phyloP scores from a whole-genome alignment of 768 basidiomycete genomes.

The Xerocomellus intermedius region DNA sequence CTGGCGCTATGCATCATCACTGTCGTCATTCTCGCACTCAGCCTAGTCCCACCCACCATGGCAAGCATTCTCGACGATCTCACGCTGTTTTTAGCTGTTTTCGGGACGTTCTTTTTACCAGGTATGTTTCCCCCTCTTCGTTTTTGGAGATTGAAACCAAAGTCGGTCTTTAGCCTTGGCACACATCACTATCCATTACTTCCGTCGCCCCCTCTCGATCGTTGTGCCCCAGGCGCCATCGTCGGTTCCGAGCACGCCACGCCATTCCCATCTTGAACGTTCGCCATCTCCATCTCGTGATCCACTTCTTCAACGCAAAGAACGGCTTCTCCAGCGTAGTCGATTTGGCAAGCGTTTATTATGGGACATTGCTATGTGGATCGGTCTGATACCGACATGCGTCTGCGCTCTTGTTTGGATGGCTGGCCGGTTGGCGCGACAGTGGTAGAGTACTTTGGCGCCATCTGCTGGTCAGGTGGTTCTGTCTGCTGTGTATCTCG shows the following conservation, averaged over 20 bases:
- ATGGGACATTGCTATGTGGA: conserved; percentile 85
- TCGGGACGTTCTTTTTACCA: conserved; percentile 62
- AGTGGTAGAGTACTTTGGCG: conserved; percentile 45
- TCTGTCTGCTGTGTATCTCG: background rate
- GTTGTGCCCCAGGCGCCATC: conserved; percentile 58
- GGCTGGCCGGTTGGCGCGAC: conserved; percentile 46
- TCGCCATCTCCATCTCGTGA: conserved; percentile 43
- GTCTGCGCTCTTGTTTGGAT: conserved; percentile 57
- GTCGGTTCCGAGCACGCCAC: conserved; percentile 21
- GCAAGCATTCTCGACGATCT: conserved; percentile 45
- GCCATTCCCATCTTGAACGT: conserved; percentile 12
- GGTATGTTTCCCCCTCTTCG: conserved; percentile 35
- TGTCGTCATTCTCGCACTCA: conserved; percentile 41
- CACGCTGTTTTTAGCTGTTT: conserved; percentile 49
- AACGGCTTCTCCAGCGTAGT: conserved; percentile 73
- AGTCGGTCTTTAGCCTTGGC: conserved; percentile 49
- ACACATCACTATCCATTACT: conserved; percentile 81
- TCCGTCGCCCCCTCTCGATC: conserved; percentile 81
- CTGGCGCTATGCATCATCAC: conserved; percentile 46
- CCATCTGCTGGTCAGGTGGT: conserved; percentile 9
- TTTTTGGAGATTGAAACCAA: background rate
- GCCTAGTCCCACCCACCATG: conserved; percentile 43
- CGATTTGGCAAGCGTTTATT: conserved; percentile 69
- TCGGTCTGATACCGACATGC: conserved; percentile 63
- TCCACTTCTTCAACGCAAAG: conserved; percentile 83